These are phyloP conservation scores for Globisporangium paddicum DNA, from an alignment of 352 stramenopile species.

Conservation along the genomic window DNA sequence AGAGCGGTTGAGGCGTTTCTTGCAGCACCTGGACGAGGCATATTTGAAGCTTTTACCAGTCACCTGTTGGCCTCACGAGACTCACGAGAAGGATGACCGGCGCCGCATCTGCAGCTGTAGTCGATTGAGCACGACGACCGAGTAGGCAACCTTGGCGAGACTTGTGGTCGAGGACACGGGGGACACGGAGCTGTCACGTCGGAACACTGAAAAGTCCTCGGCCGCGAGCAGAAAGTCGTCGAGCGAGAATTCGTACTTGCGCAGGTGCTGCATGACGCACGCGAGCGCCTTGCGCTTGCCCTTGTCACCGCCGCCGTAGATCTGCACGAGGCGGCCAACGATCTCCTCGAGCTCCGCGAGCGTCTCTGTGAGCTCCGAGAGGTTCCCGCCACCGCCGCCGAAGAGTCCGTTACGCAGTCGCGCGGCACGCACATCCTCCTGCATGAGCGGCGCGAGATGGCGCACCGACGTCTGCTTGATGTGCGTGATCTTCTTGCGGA, in stretches of 20 bases:
- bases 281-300: conserved; percentile 66
- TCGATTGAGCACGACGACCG: conserved; percentile 34
- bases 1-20: too few relatives aligned
- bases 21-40: too few relatives aligned
- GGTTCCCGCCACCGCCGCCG: conserved; percentile 3
- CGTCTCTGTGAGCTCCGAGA: conserved; percentile 39
- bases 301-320: conserved; percentile 66
- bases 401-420: conserved; percentile 27
- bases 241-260: conserved; percentile 82
- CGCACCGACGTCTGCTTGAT: conserved; percentile 55
- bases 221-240: conserved; percentile 62
- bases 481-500: conserved; percentile 75
- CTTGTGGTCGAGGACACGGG: not conserved
- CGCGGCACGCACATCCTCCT: conserved; percentile 35
- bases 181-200: conserved; percentile 2
- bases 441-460: conserved; percentile 27
- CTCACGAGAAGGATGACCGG: conserved; percentile 45
- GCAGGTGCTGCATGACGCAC: conserved; percentile 72
- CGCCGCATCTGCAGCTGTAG: conserved; percentile 55
- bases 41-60: too few relatives aligned
- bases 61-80: too few relatives aligned
- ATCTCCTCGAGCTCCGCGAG: conserved; percentile 55
- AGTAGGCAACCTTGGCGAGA: conserved; percentile 9
- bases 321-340: conserved; percentile 45
- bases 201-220: conserved; percentile 36